Evolutionary conservation across 1,284 basidiomycete species (phyloP), one percentile per base, ranked within the genome.

Genomic region (Mixia osmundae): DNA sequence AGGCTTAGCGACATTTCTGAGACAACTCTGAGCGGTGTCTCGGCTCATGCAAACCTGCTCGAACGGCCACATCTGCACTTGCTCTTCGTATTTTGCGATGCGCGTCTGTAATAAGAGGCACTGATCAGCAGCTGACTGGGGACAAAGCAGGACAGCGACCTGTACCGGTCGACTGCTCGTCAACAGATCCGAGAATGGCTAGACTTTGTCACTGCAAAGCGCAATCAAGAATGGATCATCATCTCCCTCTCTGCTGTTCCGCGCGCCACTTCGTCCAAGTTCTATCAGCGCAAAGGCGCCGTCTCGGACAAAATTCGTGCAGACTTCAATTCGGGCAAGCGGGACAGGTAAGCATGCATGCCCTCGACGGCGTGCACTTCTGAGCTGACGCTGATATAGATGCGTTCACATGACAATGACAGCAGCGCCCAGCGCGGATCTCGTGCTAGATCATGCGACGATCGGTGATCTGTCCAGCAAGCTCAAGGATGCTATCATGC

Each of bases 181-280:
- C 76, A 72, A 44, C 79, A 87, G 52, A 75, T 94, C 44, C 77
- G 78, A 49, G 79, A 89, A 44, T 95, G 87, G 87, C 71, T 82
- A 38, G 62, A 64, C 3, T 57, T 65, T 2, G 61, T 83, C 19
- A 59, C 64, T 26, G 38, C 22, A 38, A 39, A 14, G 36, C 38
- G 11, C 38, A 32, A 32, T 18, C 35, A 34, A 50, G 80, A 89
- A 57, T 89, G 83, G 70, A 61, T 85, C 33, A 76, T 91, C 39
- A 63, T 91, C 2, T 73, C 85, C 45, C 69, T 91, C 35, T 69
- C 80, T 31, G 16, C 45, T 33, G n/a, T n/a, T n/a, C n/a, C n/a
- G n/a, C n/a, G n/a, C n/a, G n/a, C n/a, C n/a, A 9, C 33, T 41
- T 3, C 45, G 41, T 23, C 31, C 35, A 32, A 46, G 34, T 39